Evolutionary conservation across 1,284 basidiomycete genomes (phyloP), one percentile per base, ranked within the genome.

Genomic region (Exsudoporus floridanus): DNA sequence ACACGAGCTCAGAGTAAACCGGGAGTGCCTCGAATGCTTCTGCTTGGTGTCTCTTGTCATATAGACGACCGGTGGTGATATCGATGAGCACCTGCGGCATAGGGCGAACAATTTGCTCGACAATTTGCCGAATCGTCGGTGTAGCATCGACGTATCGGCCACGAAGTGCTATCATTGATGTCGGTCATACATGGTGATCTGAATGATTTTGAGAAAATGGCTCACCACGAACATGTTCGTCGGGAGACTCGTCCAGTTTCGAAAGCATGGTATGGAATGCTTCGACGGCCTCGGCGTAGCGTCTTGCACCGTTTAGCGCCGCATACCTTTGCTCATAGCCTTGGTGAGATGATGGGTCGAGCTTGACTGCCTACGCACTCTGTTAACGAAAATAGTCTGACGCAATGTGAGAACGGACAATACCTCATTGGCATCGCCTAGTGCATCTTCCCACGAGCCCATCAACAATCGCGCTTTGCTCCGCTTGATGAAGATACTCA

Each of bases 361-460:
- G 53, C 7, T 14, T 7, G 6, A n/a, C n/a, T n/a, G n/a, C 39
- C 53, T 60, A 30, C 3, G 8, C 3, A 10, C 9, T 8, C 16
- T 28, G 19, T 19, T 21, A 27, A 39, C 8, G 7, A 34, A 8
- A 12, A 8, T 21, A 5, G 23, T 18, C 19, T 25, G 6, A 21
- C 18, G 10, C 13, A 7, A 4, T 18, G 5, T 16, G 5, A 49
- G 19, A 10, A 28, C 9, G 6, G 25, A 28, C 4, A 8, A 27
- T 39, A 59, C 56, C 58, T 56, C 35, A 7, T 59, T 25, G 1
- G 57, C 53, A 27, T 59, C 45, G 9, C 10, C 23, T 19, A 57
- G 33, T 4, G 38, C 56, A 2, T 44, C 53, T 1, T 3, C 38
- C 57, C 43, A 57, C 3, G 27, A 33, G 12, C 19, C 36, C 46